Percentiles rank a stretch among this genome's conserved stretches.
Conservation (phyloP, 1,284 basidiomycete species). For the Cryptococcus sp. region DNA sequence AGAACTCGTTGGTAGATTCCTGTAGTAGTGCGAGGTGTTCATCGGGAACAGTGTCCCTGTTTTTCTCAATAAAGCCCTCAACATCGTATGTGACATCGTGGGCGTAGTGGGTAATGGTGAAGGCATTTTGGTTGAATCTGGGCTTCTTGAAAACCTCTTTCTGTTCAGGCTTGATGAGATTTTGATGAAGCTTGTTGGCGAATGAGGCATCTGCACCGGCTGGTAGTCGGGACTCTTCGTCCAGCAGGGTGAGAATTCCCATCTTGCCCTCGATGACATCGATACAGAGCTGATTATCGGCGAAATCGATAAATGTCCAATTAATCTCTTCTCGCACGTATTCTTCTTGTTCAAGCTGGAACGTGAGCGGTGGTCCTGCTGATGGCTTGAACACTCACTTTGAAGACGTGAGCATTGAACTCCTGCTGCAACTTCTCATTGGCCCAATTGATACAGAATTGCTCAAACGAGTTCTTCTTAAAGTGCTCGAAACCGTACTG, state of each 20-base stretch:
- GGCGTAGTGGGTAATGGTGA: constrained; percentile 98
- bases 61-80: constrained; percentile 98
- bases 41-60: constrained; percentile 96
- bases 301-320: constrained; percentile 99
- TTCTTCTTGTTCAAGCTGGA: constrained; percentile 90
- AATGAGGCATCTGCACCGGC: constrained; percentile 90
- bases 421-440: constrained; percentile 97
- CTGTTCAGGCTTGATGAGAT: constrained; percentile 79
- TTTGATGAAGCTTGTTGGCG: constrained; percentile 86
- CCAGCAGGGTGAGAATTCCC: constrained; percentile 88
- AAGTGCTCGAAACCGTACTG: constrained; percentile 92
- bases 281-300: constrained; percentile 98
- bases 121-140: constrained; percentile 91
- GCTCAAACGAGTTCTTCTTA: constrained; percentile 98
- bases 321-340: constrained; percentile 98
- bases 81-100: constrained; percentile 97
- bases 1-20: constrained; percentile 81
- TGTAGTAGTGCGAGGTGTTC: constrained; percentile 88
- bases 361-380: too few relatives aligned
- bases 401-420: constrained; percentile 99
- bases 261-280: constrained; percentile 97
- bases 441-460: constrained; percentile 99
- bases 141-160: constrained; percentile 95
- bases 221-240: constrained; percentile 96
- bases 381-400: constrained; percentile 42